Evolutionary conservation across 1,284 basidiomycete genomes (phyloP).

Genomic region (Boletus chippewaensis): DNA sequence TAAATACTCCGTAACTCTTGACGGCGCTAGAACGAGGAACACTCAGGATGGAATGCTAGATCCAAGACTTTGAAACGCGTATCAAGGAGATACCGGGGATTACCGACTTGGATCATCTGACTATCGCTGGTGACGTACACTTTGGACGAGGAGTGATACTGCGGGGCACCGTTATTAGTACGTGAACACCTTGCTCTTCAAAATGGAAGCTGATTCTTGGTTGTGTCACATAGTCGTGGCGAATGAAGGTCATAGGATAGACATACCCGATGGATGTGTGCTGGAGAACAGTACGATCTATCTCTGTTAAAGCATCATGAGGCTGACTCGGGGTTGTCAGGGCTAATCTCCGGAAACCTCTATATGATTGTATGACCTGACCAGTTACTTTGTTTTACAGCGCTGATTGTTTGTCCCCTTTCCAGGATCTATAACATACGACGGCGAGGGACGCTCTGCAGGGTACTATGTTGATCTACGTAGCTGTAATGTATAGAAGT

Average conservation of each 20-base stretch:
- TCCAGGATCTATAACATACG: constrained; percentile 93
- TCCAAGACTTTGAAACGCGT: constrained; percentile 91
- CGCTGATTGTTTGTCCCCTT: constrained; percentile 55
- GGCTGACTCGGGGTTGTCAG: constrained; percentile 23
- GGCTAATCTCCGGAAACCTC: constrained; percentile 56
- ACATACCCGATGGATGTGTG: constrained; percentile 90
- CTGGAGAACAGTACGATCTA: constrained; percentile 76
- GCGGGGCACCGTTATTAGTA: constrained; percentile 67
- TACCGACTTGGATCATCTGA: constrained; percentile 90
- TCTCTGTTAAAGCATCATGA: neutral
- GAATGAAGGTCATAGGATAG: constrained; percentile 69
- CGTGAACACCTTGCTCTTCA: neutral
- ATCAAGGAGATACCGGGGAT: constrained; percentile 95
- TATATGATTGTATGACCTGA: constrained; percentile 49
- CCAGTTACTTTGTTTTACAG: neutral
- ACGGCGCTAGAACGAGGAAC: neutral
- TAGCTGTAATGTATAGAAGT: too few species aligned
- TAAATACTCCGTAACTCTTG: constrained; percentile 43
- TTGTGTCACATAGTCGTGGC: constrained; percentile 49
- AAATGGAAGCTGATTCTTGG: neutral
- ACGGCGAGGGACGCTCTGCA: too few species aligned
- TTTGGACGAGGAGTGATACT: constrained; percentile 89
- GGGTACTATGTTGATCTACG: too few species aligned
- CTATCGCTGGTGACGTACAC: constrained; percentile 91
- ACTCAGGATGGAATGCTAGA: constrained; percentile 36